These are phyloP conservation scores for Fraxinus cuspidata DNA, from an alignment of 257 asterid genomes.

Conservation along the genomic window DNA sequence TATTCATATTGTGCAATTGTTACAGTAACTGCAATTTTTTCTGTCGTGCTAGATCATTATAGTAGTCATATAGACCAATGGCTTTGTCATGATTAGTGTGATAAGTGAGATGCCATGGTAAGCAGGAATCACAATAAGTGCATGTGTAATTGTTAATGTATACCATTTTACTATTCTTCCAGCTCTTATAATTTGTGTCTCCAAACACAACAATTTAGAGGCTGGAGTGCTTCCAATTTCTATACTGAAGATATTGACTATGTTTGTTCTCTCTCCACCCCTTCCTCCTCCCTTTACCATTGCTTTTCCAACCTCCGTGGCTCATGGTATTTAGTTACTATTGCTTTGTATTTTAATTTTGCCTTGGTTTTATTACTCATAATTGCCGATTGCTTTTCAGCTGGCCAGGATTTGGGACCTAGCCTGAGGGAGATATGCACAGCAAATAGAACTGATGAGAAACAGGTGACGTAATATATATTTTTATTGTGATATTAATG, in stretches of 20 bases:
- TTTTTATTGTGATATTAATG: conserved; percentile 22
- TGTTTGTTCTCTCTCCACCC: conserved; percentile 9
- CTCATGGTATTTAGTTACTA: conserved; percentile 1
- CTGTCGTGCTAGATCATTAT: background rate
- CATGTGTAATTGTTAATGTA: background rate
- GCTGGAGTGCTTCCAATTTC: conserved; percentile 9
- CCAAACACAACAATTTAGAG: background rate
- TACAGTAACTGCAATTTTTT: conserved; percentile 1
- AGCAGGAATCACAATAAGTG: background rate
- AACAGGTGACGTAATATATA: conserved; percentile 59
- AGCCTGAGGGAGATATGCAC: conserved; percentile 89
- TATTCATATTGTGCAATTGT: conserved; percentile 3
- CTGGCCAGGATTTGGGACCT: conserved; percentile 60
- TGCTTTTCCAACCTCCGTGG: conserved; percentile 15
- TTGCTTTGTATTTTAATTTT: conserved; percentile 24
- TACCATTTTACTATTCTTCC: conserved; percentile 7
- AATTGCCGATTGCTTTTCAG: conserved; percentile 41
- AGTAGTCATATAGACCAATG: conserved; percentile 5
- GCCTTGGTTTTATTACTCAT: conserved; percentile 16
- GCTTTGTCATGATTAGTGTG: background rate
- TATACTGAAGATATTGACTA: background rate
- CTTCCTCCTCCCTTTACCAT: background rate
- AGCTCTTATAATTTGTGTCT: conserved; percentile 6
- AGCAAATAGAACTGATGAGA: conserved; percentile 86
- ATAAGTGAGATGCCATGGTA: conserved; percentile 9